phyloP scores from a whole-genome alignment of 2,329 filamentous ascomycete genomes.

The Paraphoma sp. region DNA sequence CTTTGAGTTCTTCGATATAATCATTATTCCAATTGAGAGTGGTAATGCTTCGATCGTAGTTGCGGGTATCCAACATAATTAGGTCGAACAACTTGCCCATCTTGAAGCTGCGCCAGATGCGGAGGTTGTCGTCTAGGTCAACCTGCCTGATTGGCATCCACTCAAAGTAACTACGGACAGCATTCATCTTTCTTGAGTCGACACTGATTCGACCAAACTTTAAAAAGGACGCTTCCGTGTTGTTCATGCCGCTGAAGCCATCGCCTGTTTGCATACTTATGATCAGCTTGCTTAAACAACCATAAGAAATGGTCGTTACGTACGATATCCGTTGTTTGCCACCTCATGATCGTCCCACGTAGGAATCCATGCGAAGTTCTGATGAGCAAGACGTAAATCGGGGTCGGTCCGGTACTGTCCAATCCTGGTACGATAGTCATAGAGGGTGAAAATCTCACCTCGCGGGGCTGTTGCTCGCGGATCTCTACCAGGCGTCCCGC shows the following conservation, averaged over 20 bases:
- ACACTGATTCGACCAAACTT: conserved; percentile 49
- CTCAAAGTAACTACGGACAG: conserved; percentile 54
- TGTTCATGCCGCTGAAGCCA: conserved; percentile 49
- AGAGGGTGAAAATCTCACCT: conserved; percentile 49
- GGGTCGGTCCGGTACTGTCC: conserved; percentile 50
- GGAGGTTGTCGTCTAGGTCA: conserved; percentile 53
- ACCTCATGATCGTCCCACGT: conserved; percentile 49
- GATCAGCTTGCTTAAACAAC: neutral
- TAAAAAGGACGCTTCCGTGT: conserved; percentile 52
- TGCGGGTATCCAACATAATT: conserved; percentile 52
- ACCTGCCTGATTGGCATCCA: conserved; percentile 55
- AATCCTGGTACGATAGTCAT: conserved; percentile 52
- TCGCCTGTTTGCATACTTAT: conserved; percentile 20
- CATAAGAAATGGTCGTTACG: neutral
- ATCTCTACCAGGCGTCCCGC: conserved; percentile 33
- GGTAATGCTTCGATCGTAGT: conserved; percentile 48
- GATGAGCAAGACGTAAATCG: conserved; percentile 49
- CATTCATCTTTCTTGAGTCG: conserved; percentile 56
- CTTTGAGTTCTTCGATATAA: conserved; percentile 65
- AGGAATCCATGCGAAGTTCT: conserved; percentile 52
- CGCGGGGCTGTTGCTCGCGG: conserved; percentile 36
- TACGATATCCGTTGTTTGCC: conserved; percentile 50
- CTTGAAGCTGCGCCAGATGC: conserved; percentile 50
- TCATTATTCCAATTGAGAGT: conserved; percentile 58
- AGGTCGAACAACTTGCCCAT: conserved; percentile 51